phyloP scores from a whole-genome alignment of 75 land plant genomes.

The Selaginella moellendorffii region DNA sequence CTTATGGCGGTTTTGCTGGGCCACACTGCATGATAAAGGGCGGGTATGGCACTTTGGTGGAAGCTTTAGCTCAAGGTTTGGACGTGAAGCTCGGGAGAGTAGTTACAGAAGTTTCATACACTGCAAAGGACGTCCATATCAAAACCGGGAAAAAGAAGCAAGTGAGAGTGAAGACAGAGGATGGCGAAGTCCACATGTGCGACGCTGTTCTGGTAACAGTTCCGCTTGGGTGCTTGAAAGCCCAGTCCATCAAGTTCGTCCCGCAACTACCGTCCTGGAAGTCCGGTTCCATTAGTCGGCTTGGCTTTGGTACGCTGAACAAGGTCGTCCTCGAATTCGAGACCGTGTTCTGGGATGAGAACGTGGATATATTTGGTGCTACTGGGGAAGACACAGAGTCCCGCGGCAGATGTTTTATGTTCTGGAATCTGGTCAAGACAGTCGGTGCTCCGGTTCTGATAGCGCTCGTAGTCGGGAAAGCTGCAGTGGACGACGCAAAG shows the following conservation, averaged over 20 bases:
- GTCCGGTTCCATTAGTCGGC: constrained; percentile 48
- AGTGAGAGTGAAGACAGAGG: constrained; percentile 56
- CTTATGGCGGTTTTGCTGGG: constrained; percentile 97
- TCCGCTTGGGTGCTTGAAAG: constrained; percentile 91
- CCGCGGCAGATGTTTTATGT: constrained; percentile 91
- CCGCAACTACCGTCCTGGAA: constrained; percentile 88
- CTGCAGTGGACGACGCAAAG: constrained; percentile 61
- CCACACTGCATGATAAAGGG: constrained; percentile 99
- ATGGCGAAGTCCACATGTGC: constrained; percentile 53
- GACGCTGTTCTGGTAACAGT: constrained; percentile 90
- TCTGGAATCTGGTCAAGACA: constrained; percentile 90
- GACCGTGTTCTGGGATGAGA: constrained; percentile 86
- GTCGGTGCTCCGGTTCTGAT: constrained; percentile 90
- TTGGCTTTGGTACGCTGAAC: constrained; percentile 91
- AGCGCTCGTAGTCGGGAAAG: constrained; percentile 88
- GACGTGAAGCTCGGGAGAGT: constrained; percentile 41
- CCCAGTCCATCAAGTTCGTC: constrained; percentile 44
- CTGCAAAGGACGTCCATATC: constrained; percentile 7
- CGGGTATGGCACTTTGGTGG: constrained; percentile 68
- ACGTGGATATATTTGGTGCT: constrained; percentile 91
- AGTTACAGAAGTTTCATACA: constrained; percentile 53
- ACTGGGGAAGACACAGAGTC: constrained; percentile 64
- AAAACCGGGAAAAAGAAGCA: constrained; percentile 12
- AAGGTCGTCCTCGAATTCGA: constrained; percentile 86
- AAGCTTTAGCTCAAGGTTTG: constrained; percentile 60